Percentiles rank a stretch among this genome's conserved stretches.
phyloP scores from a whole-genome alignment of 2,329 filamentous ascomycete species.

The Ophiosphaerella korrae region DNA sequence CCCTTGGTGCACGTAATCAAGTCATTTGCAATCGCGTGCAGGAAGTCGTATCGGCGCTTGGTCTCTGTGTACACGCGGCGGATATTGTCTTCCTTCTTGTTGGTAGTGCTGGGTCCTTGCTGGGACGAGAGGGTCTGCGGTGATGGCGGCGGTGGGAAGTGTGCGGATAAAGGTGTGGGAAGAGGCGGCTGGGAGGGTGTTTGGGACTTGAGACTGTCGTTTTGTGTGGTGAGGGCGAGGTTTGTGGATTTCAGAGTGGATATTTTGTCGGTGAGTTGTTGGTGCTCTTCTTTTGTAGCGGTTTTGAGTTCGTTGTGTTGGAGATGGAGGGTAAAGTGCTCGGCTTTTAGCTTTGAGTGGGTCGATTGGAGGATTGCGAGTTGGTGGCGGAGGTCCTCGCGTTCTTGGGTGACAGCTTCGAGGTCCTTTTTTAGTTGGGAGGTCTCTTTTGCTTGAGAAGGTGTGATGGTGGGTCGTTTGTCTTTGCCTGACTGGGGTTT shows the following conservation, averaged over 20 bases:
- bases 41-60: slow-evolving; percentile 23
- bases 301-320: too few species aligned
- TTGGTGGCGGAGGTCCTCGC: too few species aligned
- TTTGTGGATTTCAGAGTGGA: background rate
- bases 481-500: too few species aligned
- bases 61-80: slow-evolving; percentile 23
- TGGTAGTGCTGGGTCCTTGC: slow-evolving; percentile 4
- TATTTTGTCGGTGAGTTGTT: background rate
- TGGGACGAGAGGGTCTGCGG: background rate
- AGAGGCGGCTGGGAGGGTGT: too few species aligned
- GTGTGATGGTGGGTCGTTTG: too few species aligned
- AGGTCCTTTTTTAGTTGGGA: too few species aligned
- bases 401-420: too few species aligned
- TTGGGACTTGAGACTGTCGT: background rate
- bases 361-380: too few species aligned
- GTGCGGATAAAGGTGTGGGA: background rate
- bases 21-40: slow-evolving; percentile 12
- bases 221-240: background rate
- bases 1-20: slow-evolving; percentile 12
- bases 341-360: too few species aligned
- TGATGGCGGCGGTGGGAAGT: background rate
- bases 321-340: too few species aligned
- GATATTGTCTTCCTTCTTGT: slow-evolving; percentile 23
- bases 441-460: too few species aligned
- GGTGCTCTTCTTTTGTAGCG: too few species aligned